A percentile compares a stretch with the other conserved stretches of the same genome.
These are phyloP conservation scores for Gracilariopsis chorda DNA, from an alignment of 23 red algal species.

Conservation along the genomic window DNA sequence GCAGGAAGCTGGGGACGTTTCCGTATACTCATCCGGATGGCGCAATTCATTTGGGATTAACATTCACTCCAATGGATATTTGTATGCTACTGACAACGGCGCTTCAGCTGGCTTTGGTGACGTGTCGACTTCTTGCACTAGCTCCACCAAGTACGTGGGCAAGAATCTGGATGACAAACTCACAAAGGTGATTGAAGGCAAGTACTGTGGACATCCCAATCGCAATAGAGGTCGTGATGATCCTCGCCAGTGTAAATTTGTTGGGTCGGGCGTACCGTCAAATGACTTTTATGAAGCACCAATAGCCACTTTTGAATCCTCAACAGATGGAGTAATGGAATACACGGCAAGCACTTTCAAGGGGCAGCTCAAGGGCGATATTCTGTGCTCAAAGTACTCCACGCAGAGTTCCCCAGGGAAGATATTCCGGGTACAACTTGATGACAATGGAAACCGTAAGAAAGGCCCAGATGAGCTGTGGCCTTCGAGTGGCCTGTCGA, in stretches of 20 bases:
- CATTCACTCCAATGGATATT: slow-evolving; percentile 43
- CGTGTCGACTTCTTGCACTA: slow-evolving; percentile 22
- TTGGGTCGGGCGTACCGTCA: not conserved
- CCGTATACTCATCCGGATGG: slow-evolving; percentile 54
- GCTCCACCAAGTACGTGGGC: not conserved
- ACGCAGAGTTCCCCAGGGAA: slow-evolving; percentile 46
- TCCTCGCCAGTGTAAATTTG: slow-evolving; percentile 36
- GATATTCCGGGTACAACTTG: slow-evolving; percentile 59
- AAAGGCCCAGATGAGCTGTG: slow-evolving; percentile 36
- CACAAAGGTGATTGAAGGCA: slow-evolving; percentile 30
- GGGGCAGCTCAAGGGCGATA: slow-evolving; percentile 64
- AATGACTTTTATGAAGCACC: slow-evolving; percentile 38
- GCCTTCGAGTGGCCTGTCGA: slow-evolving; percentile 32
- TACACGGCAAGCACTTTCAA: slow-evolving; percentile 54
- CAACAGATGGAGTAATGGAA: slow-evolving; percentile 67
- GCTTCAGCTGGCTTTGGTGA: slow-evolving; percentile 66
- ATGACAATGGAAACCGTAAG: slow-evolving; percentile 1
- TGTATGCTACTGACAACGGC: slow-evolving; percentile 62
- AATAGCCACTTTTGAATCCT: slow-evolving; percentile 59
- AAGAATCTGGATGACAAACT: slow-evolving; percentile 56
- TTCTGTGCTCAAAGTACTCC: slow-evolving; percentile 64
- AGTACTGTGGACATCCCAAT: slow-evolving; percentile 70
- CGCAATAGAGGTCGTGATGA: slow-evolving; percentile 61
- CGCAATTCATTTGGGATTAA: slow-evolving; percentile 71
- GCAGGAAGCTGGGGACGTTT: slow-evolving; percentile 56